Evolutionary conservation across 495 filamentous ascomycete species (phyloP), one percentile per base, ranked within the genome.

Genomic region (Beverwykella pulmonaria): DNA sequence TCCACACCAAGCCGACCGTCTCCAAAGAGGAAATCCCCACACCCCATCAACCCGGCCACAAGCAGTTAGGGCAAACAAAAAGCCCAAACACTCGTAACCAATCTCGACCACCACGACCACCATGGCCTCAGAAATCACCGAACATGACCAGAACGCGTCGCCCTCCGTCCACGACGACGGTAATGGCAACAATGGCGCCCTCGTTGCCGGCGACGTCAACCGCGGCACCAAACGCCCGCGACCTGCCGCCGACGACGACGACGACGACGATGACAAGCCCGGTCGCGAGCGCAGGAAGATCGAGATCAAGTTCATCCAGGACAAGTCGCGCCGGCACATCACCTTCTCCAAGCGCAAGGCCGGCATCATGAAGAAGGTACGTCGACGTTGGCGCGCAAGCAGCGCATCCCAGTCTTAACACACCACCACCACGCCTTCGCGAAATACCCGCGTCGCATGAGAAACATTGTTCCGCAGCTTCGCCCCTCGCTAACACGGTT

Each of bases 321-420:
- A 99, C 82, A 99, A 99, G 84, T 98, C 94, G 81, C 92, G 94
- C 82, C 90, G 94, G 61, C 94, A 99, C 83, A 99, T 99, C 78
- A 99, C 94, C 68, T 99, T 99, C 80, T 98, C 95, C 69, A 99
- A 99, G 88, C 92, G 94, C 78, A 99, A 99, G 85, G 94, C 94
- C 63, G 94, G 94, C 74, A 99, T 99, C 81, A 99, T 99, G 94
- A 99, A 99, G 86, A 99, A 99, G 93, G 94, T 97, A 55, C 54
- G 58, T 61, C 46, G 17, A 19, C 59, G 30, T 46, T 52, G 19
- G 19, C 70, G 61, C 64, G 49, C 47, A 65, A 66, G 49, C 58
- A 46, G 29, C 57, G 56, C 62, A 66, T 65, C 62, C 59, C 63
- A 32, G 57, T 63, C 48, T 53, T 61, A 52, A 22, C 61, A 34